Evolutionary conservation across 1,139 yeast genomes (phyloP), one percentile per base, ranked within the genome.

Genomic region (Kurtzmaniella quercitrusa): DNA sequence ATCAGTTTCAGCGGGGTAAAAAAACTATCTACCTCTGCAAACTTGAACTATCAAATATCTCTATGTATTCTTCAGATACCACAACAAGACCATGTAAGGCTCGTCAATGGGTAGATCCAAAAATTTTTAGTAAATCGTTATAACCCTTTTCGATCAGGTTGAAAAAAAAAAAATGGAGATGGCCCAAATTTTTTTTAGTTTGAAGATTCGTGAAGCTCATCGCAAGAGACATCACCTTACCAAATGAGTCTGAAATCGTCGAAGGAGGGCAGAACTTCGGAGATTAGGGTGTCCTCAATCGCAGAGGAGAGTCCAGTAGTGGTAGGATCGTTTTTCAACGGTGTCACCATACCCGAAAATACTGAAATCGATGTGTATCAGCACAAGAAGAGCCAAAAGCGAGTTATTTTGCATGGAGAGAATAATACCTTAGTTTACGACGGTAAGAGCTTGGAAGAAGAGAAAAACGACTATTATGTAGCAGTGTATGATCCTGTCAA

Each of bases 331-430:
- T 85, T 87, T 55, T 85, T 89, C 70, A 86, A 86, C 55, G 96
- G 96, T 3, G 70, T 86, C 42, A 65, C 73, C 17, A 77, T 84
- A 11, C 84, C 94, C 31, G 61, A 66, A 12, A 70, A 75, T 16
- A 78, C 87, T 7, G 62, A 66, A 36, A 86, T 91, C 56, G 80
- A 83, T 36, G 66, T 88, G 34, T 87, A 77, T 63, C 72, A 77
- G 57, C 77, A 77, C 55, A 79, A 79, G 55, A 52, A 49, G 39
- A 68, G 68, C 44, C 60, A 66, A 12, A 68, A 70, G 18, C 66
- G 69, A 38, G 66, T 63, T 44, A 62, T 85, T 27, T 56, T 88
- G 41, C 96, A 88, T 58, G 98, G 96, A 36, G 95, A 90, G 62
- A 81, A 77, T 50, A 81, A 76, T 2, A 75, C 77, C 27, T 69